A percentile compares a stretch with the other conserved stretches of the same genome.
Evolutionary conservation across 164 flowering plant genomes (phyloP).

Genomic region (Malania oleifera): DNA sequence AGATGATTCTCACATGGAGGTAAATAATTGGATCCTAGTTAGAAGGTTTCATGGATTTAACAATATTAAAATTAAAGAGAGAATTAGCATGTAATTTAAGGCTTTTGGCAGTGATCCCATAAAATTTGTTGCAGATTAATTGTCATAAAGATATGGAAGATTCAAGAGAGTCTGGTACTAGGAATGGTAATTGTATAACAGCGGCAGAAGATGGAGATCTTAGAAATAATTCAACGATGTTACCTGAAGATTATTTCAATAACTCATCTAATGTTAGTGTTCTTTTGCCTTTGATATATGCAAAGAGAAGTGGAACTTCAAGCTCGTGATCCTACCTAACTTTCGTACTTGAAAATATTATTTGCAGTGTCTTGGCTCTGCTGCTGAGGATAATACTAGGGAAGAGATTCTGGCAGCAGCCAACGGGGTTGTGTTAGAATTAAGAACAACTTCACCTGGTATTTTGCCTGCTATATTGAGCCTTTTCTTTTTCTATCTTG

Average conservation of each 20-base stretch:
- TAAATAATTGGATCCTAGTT: conserved; percentile 15
- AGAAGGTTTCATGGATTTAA: background rate
- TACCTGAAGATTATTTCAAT: no score
- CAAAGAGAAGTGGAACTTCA: background rate
- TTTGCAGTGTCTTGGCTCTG: conserved; percentile 20
- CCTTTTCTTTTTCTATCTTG: no score
- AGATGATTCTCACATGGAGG: conserved; percentile 24
- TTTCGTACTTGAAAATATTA: conserved; percentile 6
- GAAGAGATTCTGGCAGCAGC: conserved; percentile 11
- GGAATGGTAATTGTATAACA: no score
- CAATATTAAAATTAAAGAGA: no score
- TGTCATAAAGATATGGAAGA: conserved; percentile 7
- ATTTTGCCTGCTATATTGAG: background rate
- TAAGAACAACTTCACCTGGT: conserved; percentile 24
- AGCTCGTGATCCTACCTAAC: background rate
- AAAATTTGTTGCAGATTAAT: conserved; percentile 12
- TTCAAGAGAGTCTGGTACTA: background rate
- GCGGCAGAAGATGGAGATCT: no score
- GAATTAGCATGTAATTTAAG: no score
- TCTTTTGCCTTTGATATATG: background rate
- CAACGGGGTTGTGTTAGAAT: conserved; percentile 8
- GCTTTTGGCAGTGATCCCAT: background rate
- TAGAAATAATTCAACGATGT: no score
- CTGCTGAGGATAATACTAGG: conserved; percentile 4
- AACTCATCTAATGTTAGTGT: no score